Percentiles rank a stretch among this genome's conserved stretches.
Conservation (phyloP, 495 filamentous ascomycete genomes). For the Penicillium longicatenatum region DNA sequence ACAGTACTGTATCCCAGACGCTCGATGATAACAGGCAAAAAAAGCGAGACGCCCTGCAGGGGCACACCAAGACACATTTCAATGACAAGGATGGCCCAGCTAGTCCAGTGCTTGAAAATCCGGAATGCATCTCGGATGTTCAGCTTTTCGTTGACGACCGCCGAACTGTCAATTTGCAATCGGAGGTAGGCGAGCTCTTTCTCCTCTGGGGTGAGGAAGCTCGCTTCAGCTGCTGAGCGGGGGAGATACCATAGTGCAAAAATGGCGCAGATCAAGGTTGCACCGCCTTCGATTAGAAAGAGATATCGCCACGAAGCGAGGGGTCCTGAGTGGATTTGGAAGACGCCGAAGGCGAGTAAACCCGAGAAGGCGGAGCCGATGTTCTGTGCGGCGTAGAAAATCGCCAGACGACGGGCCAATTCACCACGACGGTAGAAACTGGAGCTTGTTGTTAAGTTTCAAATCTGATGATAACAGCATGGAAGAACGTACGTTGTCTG, state of each 20-base stretch:
- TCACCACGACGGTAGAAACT: slow-evolving; percentile 76
- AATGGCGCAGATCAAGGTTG: slow-evolving; percentile 63
- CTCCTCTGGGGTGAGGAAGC: slow-evolving; percentile 65
- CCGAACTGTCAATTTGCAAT: slow-evolving; percentile 73
- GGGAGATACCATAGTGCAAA: slow-evolving; percentile 76
- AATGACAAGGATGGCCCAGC: slow-evolving; percentile 65
- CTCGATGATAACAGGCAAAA: slow-evolving; percentile 72
- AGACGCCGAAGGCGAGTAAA: slow-evolving; percentile 73
- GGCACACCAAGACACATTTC: slow-evolving; percentile 78
- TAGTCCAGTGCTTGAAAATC: slow-evolving; percentile 64
- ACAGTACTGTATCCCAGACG: slow-evolving; percentile 63
- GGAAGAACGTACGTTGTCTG: slow-evolving; percentile 39
- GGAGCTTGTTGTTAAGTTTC: not conserved
- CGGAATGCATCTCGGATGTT: slow-evolving; percentile 62
- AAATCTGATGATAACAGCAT: not conserved
- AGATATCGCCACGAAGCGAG: slow-evolving; percentile 69
- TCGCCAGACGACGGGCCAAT: slow-evolving; percentile 69
- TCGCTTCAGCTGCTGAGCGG: slow-evolving; percentile 59
- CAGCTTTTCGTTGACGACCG: slow-evolving; percentile 71
- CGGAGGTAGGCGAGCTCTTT: slow-evolving; percentile 71
- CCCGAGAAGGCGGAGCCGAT: slow-evolving; percentile 76
- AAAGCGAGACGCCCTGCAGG: slow-evolving; percentile 68
- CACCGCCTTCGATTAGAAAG: slow-evolving; percentile 72
- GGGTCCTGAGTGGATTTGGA: slow-evolving; percentile 62
- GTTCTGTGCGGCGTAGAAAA: slow-evolving; percentile 78